phyloP scores from a whole-genome alignment of 768 basidiomycete species.

The Agaricus subrufescens region DNA sequence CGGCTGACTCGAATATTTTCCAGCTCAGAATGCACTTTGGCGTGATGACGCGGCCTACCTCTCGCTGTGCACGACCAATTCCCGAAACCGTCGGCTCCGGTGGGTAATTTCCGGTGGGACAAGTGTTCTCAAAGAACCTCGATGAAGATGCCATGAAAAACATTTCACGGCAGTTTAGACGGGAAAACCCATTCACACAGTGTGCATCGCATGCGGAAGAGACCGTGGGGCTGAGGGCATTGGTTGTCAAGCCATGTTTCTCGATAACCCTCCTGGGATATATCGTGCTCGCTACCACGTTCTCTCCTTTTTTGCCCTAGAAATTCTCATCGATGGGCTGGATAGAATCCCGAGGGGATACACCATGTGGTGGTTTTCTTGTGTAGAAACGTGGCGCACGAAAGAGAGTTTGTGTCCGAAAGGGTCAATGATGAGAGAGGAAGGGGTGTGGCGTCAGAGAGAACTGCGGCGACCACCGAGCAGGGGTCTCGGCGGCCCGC shows the following conservation, averaged over 20 bases:
- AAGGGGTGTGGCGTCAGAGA: too few relatives aligned
- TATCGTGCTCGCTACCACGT: neutral
- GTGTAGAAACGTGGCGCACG: neutral
- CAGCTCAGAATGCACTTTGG: too few relatives aligned
- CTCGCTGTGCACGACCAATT: neutral
- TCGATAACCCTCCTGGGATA: constrained; percentile 1
- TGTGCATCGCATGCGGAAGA: neutral
- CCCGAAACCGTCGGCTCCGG: neutral
- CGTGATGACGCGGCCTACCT: neutral
- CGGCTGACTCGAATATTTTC: neutral
- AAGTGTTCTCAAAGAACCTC: neutral
- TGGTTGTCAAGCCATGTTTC: neutral
- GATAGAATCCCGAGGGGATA: neutral
- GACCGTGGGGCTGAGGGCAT: neutral
- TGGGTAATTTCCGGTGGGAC: neutral
- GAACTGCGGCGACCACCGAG: too few relatives aligned
- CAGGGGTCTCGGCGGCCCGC: too few relatives aligned
- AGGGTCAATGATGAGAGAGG: too few relatives aligned
- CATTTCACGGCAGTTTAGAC: neutral
- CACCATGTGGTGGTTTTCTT: neutral
- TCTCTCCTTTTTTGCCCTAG: neutral
- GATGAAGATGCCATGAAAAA: neutral
- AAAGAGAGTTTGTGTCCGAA: too few relatives aligned
- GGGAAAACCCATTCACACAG: neutral
- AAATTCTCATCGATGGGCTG: neutral